Evolutionary conservation across 352 stramenopile species (phyloP).

Genomic region (Globisporangium spiculum): DNA sequence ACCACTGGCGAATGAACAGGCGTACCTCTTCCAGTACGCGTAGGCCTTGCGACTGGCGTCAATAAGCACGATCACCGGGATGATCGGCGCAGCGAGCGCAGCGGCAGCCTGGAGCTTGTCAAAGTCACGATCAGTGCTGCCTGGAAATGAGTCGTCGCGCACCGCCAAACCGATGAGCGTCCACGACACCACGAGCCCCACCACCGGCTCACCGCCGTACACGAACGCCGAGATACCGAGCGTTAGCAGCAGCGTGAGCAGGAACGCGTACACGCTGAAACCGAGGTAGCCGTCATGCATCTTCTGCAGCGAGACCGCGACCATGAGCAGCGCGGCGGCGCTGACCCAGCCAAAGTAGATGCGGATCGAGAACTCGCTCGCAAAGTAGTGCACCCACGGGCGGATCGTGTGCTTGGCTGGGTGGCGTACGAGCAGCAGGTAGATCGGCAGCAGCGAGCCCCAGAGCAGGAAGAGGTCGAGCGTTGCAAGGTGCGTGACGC

Average conservation of each 20-base stretch:
- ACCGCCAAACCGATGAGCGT: slow-evolving; percentile 35
- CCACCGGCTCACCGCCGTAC: slow-evolving; percentile 44
- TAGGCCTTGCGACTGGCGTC: slow-evolving; percentile 45
- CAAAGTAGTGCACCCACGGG: slow-evolving; percentile 53
- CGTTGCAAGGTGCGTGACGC: slow-evolving; percentile 21
- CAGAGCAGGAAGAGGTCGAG: slow-evolving; percentile 33
- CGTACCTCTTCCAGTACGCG: slow-evolving; percentile 48
- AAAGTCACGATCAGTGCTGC: slow-evolving; percentile 37
- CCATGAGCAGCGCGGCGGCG: slow-evolving; percentile 32
- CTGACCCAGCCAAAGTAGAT: slow-evolving; percentile 66
- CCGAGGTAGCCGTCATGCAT: slow-evolving; percentile 40
- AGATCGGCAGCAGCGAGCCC: slow-evolving; percentile 50
- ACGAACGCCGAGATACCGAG: slow-evolving; percentile 47
- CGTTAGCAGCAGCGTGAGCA: slow-evolving; percentile 40
- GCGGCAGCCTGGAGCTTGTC: slow-evolving; percentile 47
- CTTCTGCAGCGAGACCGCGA: slow-evolving; percentile 51
- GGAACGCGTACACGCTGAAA: slow-evolving; percentile 40
- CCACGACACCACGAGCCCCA: slow-evolving; percentile 50
- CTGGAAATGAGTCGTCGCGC: slow-evolving; percentile 38
- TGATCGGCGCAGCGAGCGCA: slow-evolving; percentile 40
- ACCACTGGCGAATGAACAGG: not conserved
- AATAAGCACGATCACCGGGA: slow-evolving; percentile 41
- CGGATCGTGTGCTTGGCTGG: slow-evolving; percentile 36
- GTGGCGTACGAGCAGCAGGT: slow-evolving; percentile 52
- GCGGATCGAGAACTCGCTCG: slow-evolving; percentile 51